Percentiles rank a stretch among this genome's conserved stretches.
These are phyloP conservation scores for Rhizopus sp. DNA, from an alignment of 371 early-diverging fungal genomes.

Conservation along the genomic window DNA sequence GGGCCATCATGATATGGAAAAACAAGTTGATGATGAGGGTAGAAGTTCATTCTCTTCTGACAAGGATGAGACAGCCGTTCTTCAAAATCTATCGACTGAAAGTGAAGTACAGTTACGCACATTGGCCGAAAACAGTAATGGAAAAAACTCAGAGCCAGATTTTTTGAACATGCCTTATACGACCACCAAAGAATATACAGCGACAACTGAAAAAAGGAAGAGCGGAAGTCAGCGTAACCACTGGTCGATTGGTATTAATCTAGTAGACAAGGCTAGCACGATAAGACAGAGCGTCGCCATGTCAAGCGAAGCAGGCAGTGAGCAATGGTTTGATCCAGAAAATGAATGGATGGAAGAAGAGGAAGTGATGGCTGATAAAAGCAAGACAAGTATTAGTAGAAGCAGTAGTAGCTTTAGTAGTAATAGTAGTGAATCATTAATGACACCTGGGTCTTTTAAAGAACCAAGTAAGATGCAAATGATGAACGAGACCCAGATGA, in stretches of 20 bases:
- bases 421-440: background rate
- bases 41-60: slow-evolving; percentile 1
- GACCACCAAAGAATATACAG: background rate
- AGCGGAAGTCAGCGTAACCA: slow-evolving; percentile 40
- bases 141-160: background rate
- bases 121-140: background rate
- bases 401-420: no score
- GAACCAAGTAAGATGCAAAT: slow-evolving; percentile 18
- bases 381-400: no score
- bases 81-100: slow-evolving; percentile 9
- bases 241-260: slow-evolving; percentile 35
- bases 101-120: background rate
- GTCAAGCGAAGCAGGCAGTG: slow-evolving; percentile 19
- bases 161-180: background rate
- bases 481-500: slow-evolving; percentile 9
- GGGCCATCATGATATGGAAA: background rate
- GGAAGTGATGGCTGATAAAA: background rate
- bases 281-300: slow-evolving; percentile 13
- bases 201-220: slow-evolving; percentile 12
- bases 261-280: slow-evolving; percentile 12
- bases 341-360: slow-evolving; percentile 18
- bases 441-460: slow-evolving; percentile 17
- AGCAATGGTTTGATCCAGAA: slow-evolving; percentile 34
- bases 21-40: background rate
- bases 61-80: background rate